Percentiles rank a stretch among this genome's conserved stretches.
phyloP scores from a whole-genome alignment of 768 basidiomycete species.

The Pulveroboletus sp. region DNA sequence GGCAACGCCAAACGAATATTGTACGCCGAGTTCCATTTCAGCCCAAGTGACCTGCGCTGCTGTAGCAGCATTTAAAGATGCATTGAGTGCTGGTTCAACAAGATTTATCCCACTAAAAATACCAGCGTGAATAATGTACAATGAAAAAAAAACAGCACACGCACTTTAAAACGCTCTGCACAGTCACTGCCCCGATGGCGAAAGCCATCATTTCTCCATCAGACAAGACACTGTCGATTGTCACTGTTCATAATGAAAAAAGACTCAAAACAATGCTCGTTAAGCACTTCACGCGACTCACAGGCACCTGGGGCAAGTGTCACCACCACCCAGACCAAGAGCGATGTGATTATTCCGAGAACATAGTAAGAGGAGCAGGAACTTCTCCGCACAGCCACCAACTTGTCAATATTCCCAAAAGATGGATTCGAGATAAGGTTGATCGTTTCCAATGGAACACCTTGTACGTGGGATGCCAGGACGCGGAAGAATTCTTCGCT shows the following conservation, averaged over 20 bases:
- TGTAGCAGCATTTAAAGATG: conserved; percentile 5
- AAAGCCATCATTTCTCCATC: conserved; percentile 24
- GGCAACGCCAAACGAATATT: conserved; percentile 20
- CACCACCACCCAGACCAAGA: conserved; percentile 18
- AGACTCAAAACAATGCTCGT: no score
- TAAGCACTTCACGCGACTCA: conserved; percentile 8
- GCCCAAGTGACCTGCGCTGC: conserved; percentile 26
- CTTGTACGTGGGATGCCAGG: conserved; percentile 10
- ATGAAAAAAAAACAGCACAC: neutral
- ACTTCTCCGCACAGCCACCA: conserved; percentile 14
- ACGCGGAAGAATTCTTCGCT: conserved; percentile 30
- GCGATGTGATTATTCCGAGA: conserved; percentile 13
- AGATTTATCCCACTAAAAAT: conserved; percentile 3
- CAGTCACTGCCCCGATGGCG: conserved; percentile 18
- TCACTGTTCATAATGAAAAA: conserved; percentile 9
- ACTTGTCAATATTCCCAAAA: conserved; percentile 14
- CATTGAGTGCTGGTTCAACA: neutral
- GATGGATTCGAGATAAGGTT: conserved; percentile 23
- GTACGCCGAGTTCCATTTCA: conserved; percentile 22
- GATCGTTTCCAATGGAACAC: conserved; percentile 23
- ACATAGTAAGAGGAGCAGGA: conserved; percentile 23
- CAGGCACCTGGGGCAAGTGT: conserved; percentile 25
- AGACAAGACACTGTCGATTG: conserved; percentile 18
- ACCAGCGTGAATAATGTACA: neutral
- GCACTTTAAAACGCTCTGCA: conserved; percentile 27